Evolutionary conservation across 176 grass and related monocot genomes (phyloP), one percentile per base, ranked within the genome.

Genomic region (Aegilops longissima): DNA sequence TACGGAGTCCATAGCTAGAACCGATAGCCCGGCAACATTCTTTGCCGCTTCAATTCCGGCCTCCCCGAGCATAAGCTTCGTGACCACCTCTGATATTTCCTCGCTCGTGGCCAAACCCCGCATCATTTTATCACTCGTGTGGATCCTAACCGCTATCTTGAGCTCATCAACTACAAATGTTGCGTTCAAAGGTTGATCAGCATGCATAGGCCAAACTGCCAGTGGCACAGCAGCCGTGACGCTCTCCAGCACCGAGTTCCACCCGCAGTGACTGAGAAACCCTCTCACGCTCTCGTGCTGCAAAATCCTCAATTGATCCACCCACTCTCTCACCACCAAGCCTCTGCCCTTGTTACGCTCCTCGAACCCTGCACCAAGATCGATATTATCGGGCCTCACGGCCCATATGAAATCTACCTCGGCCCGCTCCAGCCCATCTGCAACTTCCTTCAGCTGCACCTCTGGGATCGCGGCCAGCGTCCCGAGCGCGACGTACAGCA

Each of bases 181-280:
- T 0, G 89, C 90, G 30, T 96, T 93, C 18, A 88, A 51, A 7
- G 82, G 69, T 61, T 96, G 94, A 3, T 96, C 89, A 0, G 87
- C 84, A 2, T 90, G 80, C 92, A 92, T 93, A 2, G 94, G 94
- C 94, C 94, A 96, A 5, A 89, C 82, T 0, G 89, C 84, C 29
- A 94, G 52, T 0, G 92, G 92, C 33, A 97, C 87, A 0, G 90
- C 85, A 0, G 70, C 30, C 0, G 79, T 7, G 0, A 94, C 29
- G 11, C 89, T 90, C 76, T 97, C 92, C 7, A 92, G 72, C 29
- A 97, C 87, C 8, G 92, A 97, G 84, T 92, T 97, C 94, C 94
- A 94, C 4, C 94, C 94, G 31, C 87, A 92, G n/a, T 96, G 94
- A 8, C 85, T 93, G 16, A 93, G 66, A 35, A 93, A 91, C 24